Evolutionary conservation across 2,329 filamentous ascomycete species (phyloP), one percentile per base, ranked within the genome.

Genomic region (Pseudocercospora ulei): DNA sequence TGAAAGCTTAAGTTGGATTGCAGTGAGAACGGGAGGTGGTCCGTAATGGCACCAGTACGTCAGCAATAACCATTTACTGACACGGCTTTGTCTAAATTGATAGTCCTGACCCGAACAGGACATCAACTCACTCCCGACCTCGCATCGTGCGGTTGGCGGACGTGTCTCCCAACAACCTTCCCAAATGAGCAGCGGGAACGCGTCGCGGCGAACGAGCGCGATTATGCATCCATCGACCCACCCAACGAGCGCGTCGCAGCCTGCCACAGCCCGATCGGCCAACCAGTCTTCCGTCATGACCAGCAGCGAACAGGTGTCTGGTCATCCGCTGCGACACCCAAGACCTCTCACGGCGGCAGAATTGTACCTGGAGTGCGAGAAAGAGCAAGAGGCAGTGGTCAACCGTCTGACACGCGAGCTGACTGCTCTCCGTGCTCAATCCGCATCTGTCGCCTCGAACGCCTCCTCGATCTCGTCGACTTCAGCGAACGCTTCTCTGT

Each of bases 351-450:
- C 88, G 0, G 79, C 85, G 1, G 82, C 85, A 3, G 88, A 96
- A 61, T 70, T 96, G 45, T 86, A 95, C 61, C 70, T 82, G 43
- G 77, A 94, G 65, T 70, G 95, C 16, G 88, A 96, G 63, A 90
- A 92, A 62, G 88, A 96, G 59, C 87, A 96, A 55, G 88, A 96
- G 62, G 83, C 86, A 22, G 80, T 95, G 54, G 87, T 95, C 44
- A 96, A 96, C 65, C 84, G 88, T 20, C 71, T 96, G 19, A 93
- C 84, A 0, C 81, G 88, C 41, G 88, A 96, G 60, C 76, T 96
- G 22, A 79, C 80, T 9, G 70, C 85, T 36, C 76, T 96, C n/a
- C 82, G 87, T 42, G 73, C 76, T 14, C 75, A 61, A 41, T 75
- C 75, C 5, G 71, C 73, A 4, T 77, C 73, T 1, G 74, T 77